Evolutionary conservation across 1,284 basidiomycete species (phyloP), one percentile per base, ranked within the genome.

Genomic region (Chalciporus sp.): DNA sequence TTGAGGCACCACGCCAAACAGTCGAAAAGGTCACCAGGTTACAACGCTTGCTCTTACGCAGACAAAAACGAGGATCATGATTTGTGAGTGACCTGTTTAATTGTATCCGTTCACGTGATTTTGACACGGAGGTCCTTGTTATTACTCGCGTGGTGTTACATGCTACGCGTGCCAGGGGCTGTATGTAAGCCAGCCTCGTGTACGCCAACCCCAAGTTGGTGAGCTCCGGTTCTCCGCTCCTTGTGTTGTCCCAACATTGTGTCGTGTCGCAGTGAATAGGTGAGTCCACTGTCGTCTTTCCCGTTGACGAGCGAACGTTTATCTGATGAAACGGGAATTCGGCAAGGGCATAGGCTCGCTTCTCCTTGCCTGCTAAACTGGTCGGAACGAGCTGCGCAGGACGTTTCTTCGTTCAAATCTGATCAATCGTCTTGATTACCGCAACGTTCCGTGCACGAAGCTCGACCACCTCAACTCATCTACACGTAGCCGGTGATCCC

Each of bases 171-270:
- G 33, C 47, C 62, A 48, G 37, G 37, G 40, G 10, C 37, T 42
- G 53, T 66, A 62, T 64, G 64, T 64, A 64, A 67, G 65, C 64
- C 43, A 43, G 62, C 63, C 66, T 68, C 66, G 66, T 65, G 66
- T 68, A 43, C 41, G 51, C 60, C 56, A 60, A 64, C 58, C 53
- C 44, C 62, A 65, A 65, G 61, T 51, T 64, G 48, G 66, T 61
- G 53, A 67, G 54, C 52, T 65, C 60, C 62, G 62, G 37, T 50
- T 49, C 56, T 55, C 53, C 53, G 49, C 57, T 56, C 52, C 42
- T 52, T 60, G 54, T 19, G 53, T 56, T 52, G 56, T 62, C 53
- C 33, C 62, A 66, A 51, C 65, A 61, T 39, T 44, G 41, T 49
- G 49, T 64, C 56, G 57, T 58, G 62, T 58, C 53, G 58, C 46